Evolutionary conservation across 1,139 yeast species (phyloP).

Genomic region (Maudiozyma humilis): DNA sequence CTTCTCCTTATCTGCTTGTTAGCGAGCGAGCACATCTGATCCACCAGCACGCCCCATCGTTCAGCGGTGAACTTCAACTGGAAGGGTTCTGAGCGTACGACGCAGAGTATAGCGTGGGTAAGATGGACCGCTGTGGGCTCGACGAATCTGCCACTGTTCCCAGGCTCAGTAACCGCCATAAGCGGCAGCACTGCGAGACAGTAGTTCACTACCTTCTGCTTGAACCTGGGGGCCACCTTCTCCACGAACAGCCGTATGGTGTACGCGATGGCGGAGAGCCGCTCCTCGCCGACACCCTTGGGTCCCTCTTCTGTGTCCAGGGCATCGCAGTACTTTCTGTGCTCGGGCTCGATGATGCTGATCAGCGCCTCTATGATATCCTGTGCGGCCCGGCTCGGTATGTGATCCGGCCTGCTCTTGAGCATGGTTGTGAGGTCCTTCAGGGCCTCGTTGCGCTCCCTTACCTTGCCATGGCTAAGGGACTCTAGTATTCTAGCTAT

Average conservation of each 20-base stretch:
- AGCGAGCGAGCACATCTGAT: conserved; percentile 13
- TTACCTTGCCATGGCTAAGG: conserved; percentile 38
- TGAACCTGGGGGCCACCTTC: conserved; percentile 19
- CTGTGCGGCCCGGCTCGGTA: conserved; percentile 22
- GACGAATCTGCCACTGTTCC: conserved; percentile 10
- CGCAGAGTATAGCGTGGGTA: conserved; percentile 17
- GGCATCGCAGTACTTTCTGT: conserved; percentile 30
- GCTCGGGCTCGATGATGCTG: conserved; percentile 38
- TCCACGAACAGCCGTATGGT: conserved; percentile 28
- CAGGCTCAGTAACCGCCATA: conserved; percentile 13
- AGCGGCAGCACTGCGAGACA: conserved; percentile 22
- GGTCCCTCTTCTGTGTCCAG: background rate
- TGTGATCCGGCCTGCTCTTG: conserved; percentile 18
- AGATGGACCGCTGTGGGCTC: conserved; percentile 22
- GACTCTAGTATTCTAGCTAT: conserved; percentile 6
- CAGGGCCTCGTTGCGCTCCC: conserved; percentile 48
- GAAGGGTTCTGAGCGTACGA: conserved; percentile 20
- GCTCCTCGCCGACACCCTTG: conserved; percentile 23
- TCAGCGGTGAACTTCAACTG: conserved; percentile 19
- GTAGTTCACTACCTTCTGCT: conserved; percentile 20
- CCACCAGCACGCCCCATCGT: conserved; percentile 22
- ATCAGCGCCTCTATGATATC: conserved; percentile 36
- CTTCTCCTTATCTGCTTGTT: conserved; percentile 12
- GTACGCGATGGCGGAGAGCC: conserved; percentile 39
- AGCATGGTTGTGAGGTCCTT: conserved; percentile 33